Percentiles rank a stretch among this genome's conserved stretches.
Evolutionary conservation across 169 alveolate genomes (phyloP).

Genomic region (Haemoproteus tartakovskyi): DNA sequence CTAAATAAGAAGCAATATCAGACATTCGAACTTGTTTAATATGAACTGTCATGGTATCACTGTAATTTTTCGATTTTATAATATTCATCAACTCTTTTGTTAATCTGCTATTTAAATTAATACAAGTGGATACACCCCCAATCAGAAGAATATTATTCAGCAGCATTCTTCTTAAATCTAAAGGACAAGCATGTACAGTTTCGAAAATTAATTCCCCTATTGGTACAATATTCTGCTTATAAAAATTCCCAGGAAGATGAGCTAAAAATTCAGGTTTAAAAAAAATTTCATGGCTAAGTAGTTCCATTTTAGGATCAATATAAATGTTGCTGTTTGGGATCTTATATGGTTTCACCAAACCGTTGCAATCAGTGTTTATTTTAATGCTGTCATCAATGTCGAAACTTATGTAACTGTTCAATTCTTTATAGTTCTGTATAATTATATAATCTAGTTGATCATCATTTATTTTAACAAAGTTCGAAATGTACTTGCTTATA

Average conservation of each 20-base stretch:
- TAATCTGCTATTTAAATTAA: conserved; percentile 34
- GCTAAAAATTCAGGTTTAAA: conserved; percentile 67
- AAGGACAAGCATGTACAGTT: conserved; percentile 48
- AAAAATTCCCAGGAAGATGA: conserved; percentile 60
- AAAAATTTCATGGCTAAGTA: conserved; percentile 62
- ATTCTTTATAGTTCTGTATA: conserved; percentile 58
- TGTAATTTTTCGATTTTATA: conserved; percentile 26
- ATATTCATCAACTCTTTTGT: conserved; percentile 28
- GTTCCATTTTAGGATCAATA: conserved; percentile 63
- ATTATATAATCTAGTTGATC: conserved; percentile 34
- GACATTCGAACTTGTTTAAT: conserved; percentile 35
- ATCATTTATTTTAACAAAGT: conserved; percentile 52
- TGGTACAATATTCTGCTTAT: conserved; percentile 52
- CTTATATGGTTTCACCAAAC: conserved; percentile 45
- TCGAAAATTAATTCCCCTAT: conserved; percentile 46
- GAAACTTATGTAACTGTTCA: conserved; percentile 49
- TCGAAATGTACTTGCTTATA: conserved; percentile 57
- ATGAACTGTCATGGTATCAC: conserved; percentile 29
- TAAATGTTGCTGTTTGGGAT: conserved; percentile 56
- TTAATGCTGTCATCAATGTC: conserved; percentile 54
- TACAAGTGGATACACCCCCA: conserved; percentile 65
- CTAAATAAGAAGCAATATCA: conserved; percentile 55
- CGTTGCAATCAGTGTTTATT: conserved; percentile 52
- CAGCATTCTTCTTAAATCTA: conserved; percentile 49
- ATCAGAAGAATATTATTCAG: conserved; percentile 32